Conservation (phyloP, 2,329 filamentous ascomycete species). For the Fusarium liriodendri region DNA sequence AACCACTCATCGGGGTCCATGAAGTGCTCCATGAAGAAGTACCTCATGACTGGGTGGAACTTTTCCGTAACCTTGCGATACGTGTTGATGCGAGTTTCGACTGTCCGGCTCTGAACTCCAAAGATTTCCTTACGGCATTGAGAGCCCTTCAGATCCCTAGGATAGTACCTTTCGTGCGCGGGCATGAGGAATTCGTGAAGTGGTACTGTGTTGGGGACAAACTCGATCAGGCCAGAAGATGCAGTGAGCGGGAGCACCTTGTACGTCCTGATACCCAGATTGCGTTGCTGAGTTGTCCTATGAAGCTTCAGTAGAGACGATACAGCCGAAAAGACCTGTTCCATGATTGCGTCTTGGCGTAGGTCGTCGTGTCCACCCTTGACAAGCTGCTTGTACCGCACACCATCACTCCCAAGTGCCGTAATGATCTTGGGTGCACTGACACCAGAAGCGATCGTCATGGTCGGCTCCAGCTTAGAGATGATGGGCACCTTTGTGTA, state of each 20-base stretch:
- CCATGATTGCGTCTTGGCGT: slow-evolving; percentile 98
- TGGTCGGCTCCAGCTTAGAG: slow-evolving; percentile 75
- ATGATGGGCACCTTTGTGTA: slow-evolving; percentile 85
- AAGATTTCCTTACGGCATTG: slow-evolving; percentile 84
- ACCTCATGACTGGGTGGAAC: slow-evolving; percentile 93
- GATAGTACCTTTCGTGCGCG: slow-evolving; percentile 88
- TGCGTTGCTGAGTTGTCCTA: slow-evolving; percentile 86
- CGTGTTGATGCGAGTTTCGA: slow-evolving; percentile 76
- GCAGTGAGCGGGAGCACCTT: slow-evolving; percentile 92
- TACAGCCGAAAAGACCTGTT: slow-evolving; percentile 97
- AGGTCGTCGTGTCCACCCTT: slow-evolving; percentile 97
- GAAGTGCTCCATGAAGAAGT: slow-evolving; percentile 97
- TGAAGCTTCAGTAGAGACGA: slow-evolving; percentile 90
- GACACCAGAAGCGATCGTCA: slow-evolving; percentile 88
- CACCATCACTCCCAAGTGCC: slow-evolving; percentile 80
- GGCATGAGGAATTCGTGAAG: slow-evolving; percentile 93
- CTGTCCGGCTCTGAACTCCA: slow-evolving; percentile 75
- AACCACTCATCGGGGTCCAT: slow-evolving; percentile 98
- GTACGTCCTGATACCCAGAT: slow-evolving; percentile 93
- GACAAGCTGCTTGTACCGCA: slow-evolving; percentile 87
- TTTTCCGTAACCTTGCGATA: slow-evolving; percentile 83
- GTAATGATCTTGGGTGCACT: slow-evolving; percentile 96
- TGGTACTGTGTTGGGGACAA: slow-evolving; percentile 92
- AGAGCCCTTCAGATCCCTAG: slow-evolving; percentile 81
- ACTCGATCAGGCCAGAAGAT: slow-evolving; percentile 92